Conservation (phyloP, 257 asterid genomes). For the Nicotiana undulata region DNA sequence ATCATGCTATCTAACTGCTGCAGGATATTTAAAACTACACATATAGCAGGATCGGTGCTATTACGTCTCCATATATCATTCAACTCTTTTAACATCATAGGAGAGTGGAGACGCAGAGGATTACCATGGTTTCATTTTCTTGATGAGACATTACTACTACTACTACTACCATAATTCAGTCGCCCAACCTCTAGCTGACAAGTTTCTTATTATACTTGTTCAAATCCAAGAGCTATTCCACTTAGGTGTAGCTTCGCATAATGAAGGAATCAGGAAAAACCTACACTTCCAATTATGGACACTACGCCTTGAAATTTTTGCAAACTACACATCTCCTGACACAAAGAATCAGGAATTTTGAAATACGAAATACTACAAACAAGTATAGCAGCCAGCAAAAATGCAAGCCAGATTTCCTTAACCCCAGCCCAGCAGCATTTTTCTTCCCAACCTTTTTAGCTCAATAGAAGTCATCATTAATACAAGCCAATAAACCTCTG, state of each 20-base stretch:
- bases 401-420: background rate
- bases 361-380: background rate
- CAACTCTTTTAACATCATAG: too few species aligned
- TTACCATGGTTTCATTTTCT: background rate
- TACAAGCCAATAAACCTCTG: background rate
- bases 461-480: background rate
- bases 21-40: background rate
- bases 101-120: too few species aligned
- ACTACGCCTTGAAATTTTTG: background rate
- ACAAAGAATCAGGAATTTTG: background rate
- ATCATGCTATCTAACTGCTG: background rate
- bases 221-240: background rate
- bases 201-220: background rate
- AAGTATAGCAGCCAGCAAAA: too few species aligned
- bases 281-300: background rate
- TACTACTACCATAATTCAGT: too few species aligned
- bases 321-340: background rate
- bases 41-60: background rate
- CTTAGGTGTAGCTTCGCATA: background rate
- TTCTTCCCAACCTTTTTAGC: accelerated
- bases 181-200: background rate
- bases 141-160: background rate
- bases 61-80: too few species aligned
- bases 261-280: background rate
- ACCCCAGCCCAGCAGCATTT: background rate